Evolutionary conservation across 106 monocot genomes (phyloP).

Genomic region (Phalaenopsis aphrodite): DNA sequence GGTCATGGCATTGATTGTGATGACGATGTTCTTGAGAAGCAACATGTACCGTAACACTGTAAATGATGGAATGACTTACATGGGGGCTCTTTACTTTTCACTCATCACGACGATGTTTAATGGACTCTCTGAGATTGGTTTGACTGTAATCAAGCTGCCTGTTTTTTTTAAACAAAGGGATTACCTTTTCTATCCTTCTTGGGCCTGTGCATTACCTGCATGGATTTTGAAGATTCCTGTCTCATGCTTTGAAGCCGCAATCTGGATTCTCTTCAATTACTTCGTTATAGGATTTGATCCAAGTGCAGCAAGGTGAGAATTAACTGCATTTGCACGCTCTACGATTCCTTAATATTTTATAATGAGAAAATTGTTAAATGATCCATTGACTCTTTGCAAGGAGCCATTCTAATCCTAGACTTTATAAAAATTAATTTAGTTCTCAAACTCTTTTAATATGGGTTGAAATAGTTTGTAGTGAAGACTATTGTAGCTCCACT

Average conservation of each 20-base stretch:
- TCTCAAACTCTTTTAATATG: no score
- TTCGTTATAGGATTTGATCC: slow-evolving; percentile 16
- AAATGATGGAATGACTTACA: slow-evolving; percentile 4
- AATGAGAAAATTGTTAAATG: neutral
- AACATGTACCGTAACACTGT: slow-evolving; percentile 7
- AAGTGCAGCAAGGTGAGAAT: slow-evolving; percentile 12
- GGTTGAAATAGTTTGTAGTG: no score
- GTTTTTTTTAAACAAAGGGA: slow-evolving; percentile 22
- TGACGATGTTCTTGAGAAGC: slow-evolving; percentile 10
- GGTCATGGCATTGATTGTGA: neutral
- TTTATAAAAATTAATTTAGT: no score
- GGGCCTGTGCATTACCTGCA: slow-evolving; percentile 11
- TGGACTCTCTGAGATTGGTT: slow-evolving; percentile 9
- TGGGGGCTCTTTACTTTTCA: slow-evolving; percentile 15
- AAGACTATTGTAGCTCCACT: no score
- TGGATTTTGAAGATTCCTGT: slow-evolving; percentile 18
- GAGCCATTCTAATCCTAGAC: no score
- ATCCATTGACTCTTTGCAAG: no score
- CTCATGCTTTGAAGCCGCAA: slow-evolving; percentile 5
- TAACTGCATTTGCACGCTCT: neutral
- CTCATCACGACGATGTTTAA: slow-evolving; percentile 4
- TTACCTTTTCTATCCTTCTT: slow-evolving; percentile 19
- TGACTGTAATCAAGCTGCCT: slow-evolving; percentile 9
- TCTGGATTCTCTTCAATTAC: slow-evolving; percentile 13
- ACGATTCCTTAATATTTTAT: neutral